Evolutionary conservation across 139 green algal genomes (phyloP), one percentile per base, ranked within the genome.

Genomic region (Micractinium conductrix): DNA sequence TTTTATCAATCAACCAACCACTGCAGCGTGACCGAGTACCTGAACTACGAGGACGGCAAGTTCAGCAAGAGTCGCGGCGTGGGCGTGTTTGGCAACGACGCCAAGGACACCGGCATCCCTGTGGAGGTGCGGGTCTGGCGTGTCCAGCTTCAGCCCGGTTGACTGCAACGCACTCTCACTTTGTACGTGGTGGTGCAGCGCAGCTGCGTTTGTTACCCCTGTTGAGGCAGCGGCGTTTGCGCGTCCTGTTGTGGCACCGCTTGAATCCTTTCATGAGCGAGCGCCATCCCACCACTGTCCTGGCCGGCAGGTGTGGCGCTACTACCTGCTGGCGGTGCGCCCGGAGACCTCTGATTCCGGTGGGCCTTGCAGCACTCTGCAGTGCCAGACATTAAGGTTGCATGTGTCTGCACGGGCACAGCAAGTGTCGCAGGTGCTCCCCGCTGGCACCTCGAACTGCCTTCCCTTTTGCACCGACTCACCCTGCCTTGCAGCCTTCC

Each of bases 1-100:
- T n/a, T n/a, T n/a, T n/a, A n/a, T n/a, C n/a, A n/a, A n/a, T n/a
- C n/a, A n/a, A n/a, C n/a, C n/a, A n/a, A n/a, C n/a, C n/a, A n/a
- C n/a, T n/a, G n/a, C 88, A 95, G 88, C 70, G 97, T 99, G 9
- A 98, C 95, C 4, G 97, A 99, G 92, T 99, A 99, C 93, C 90
- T 99, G 42, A 99, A 98, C 91, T 99, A 99, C 86, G 97, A 99
- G 92, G 95, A 93, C 62, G 95, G 93, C 62, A 98, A 98, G 91
- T 99, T 99, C 93, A 94, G 85, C 81, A 99, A 99, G 92, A 95
- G 88, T 88, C 87, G 95, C n/a, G 95, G 96, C 26, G 93, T 93
- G 58, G 94, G 96, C 76, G 96, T 99, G 75, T 99, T 99, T 93
- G 97, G 97, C 74, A 97, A 96, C 58, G 94, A 98, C 87, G 97